These are phyloP conservation scores for Tetraselmis chui DNA, from an alignment of 139 green algal genomes.

Conservation along the genomic window DNA sequence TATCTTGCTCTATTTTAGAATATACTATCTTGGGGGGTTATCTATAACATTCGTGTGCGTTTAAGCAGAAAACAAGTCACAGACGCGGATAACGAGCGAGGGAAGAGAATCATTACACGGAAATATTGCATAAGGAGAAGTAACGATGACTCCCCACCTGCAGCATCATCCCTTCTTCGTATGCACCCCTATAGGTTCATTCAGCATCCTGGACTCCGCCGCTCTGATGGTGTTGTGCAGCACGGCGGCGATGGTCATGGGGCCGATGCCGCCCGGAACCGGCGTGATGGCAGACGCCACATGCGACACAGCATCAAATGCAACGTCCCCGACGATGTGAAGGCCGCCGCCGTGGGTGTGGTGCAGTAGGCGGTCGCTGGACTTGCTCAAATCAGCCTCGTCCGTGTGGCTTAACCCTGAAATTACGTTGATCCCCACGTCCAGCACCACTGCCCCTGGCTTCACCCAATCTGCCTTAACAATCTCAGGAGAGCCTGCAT, in stretches of 20 bases:
- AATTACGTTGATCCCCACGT: conserved; percentile 64
- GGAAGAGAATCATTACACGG: too few species aligned
- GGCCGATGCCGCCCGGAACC: conserved; percentile 81
- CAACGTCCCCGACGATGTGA: conserved; percentile 69
- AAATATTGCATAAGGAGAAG: too few species aligned
- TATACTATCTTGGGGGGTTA: too few species aligned
- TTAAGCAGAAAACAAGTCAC: too few species aligned
- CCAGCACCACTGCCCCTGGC: conserved; percentile 53
- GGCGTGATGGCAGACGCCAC: conserved; percentile 70
- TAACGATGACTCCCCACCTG: too few species aligned
- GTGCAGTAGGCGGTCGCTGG: neutral
- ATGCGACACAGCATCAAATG: conserved; percentile 52
- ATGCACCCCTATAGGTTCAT: too few species aligned
- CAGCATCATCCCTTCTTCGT: too few species aligned
- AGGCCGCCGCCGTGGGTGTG: too few species aligned
- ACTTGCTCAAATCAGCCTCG: neutral
- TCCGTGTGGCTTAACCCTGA: neutral
- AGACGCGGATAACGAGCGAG: too few species aligned
- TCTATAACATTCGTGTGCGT: too few species aligned
- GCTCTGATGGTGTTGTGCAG: conserved; percentile 59
- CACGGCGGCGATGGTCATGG: conserved; percentile 87
- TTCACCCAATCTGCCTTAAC: conserved; percentile 63
- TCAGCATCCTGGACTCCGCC: too few species aligned
- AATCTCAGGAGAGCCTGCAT: conserved; percentile 73
- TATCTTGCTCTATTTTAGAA: too few species aligned